Base-by-base conservation (phyloP, 148 eudicot genomes). In the Cornus suecica region DNA sequence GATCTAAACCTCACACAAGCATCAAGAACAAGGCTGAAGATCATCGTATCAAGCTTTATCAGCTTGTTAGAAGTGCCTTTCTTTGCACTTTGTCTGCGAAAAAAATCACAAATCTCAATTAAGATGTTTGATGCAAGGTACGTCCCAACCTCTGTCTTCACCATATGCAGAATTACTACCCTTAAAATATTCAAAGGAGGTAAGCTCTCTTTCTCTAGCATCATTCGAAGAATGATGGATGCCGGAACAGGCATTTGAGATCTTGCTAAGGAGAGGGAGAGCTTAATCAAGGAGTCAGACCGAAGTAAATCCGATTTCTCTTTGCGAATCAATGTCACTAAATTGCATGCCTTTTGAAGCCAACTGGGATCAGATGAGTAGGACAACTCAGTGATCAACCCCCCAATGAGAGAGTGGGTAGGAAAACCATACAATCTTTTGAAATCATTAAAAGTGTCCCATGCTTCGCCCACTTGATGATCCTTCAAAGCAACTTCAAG, bases 21-120 rank as follows among this genome's bases (percentile, higher is more conserved):
- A 84, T 91, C 86, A 62, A 95, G 87, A 85, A 92, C 85, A 79
- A 95, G 89, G 77, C 92, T 95, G 71, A 92, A 95, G 42, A 90
- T 74, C 75, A 77, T 70, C 4, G 91, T 86, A 76, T 83, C 86
- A 51, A 91, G 97, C 77, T 81, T 89, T 45, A 76, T 32, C 42
- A 70, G 29, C 77, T 77, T 76, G 20, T 78, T 80, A 69, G 54
- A 45, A 54, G 74, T 79, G 54, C 88, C 78, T 64, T 79, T 87
- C 27, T 84, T 84, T 42, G 61, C 73, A 62, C 65, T 81, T 24
- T 77, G 67, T 37, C 52, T 70, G 68, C 63, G 77, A 72, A 80
- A 81, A 54, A 37, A 74, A 31, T 80, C 85, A 86, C 90, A 91
- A 74, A 92, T 85, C 70, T 92, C 92, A 45, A 84, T 48, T 81